phyloP scores from a whole-genome alignment of 768 basidiomycete species.

The Suillus lakei region DNA sequence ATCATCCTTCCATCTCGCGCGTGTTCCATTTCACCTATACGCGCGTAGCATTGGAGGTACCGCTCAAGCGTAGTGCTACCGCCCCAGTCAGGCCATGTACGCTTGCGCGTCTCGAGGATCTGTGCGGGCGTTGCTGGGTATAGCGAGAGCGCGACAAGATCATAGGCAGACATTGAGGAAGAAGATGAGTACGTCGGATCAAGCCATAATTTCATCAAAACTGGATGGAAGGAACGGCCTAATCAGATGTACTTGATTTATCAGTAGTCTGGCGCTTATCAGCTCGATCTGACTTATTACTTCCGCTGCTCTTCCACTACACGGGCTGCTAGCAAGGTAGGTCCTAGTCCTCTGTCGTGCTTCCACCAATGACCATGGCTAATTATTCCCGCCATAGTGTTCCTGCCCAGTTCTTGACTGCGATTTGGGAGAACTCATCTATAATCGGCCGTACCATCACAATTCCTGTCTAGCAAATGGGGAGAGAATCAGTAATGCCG shows the following conservation, averaged over 20 bases:
- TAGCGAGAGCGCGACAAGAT: slow-evolving; percentile 34
- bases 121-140: slow-evolving; percentile 47
- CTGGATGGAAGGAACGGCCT: not conserved
- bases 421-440: too few relatives aligned
- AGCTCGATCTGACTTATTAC: not conserved
- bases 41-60: slow-evolving; percentile 47
- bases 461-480: too few relatives aligned
- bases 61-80: slow-evolving; percentile 46
- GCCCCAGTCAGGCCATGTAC: slow-evolving; percentile 48
- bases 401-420: too few relatives aligned
- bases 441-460: too few relatives aligned
- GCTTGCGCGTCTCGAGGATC: slow-evolving; percentile 44
- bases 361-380: too few relatives aligned
- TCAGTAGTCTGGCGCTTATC: not conserved
- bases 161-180: not conserved
- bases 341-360: too few relatives aligned
- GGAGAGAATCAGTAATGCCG: too few relatives aligned
- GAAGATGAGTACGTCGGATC: not conserved
- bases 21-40: too few relatives aligned
- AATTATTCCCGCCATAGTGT: too few relatives aligned
- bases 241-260: not conserved
- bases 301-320: not conserved
- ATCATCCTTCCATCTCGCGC: slow-evolving; percentile 44
- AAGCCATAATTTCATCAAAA: not conserved
- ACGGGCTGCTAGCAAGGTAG: not conserved